Conservation (phyloP, 164 flowering plant genomes). For the Dillenia turbinata region DNA sequence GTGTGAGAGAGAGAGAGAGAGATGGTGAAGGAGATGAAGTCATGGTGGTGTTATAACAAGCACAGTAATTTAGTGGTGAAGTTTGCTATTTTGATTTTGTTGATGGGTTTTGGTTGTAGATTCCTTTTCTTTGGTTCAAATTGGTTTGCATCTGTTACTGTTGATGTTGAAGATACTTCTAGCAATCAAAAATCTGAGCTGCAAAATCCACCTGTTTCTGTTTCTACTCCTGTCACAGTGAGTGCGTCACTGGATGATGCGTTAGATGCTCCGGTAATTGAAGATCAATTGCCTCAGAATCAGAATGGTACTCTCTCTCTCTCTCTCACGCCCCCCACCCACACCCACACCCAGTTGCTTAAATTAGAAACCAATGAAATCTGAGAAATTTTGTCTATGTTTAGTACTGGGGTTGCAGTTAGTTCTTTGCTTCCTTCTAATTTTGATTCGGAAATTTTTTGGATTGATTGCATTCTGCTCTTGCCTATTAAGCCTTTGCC, state of each 20-base stretch:
- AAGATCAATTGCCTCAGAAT: conserved; percentile 15
- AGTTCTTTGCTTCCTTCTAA: too few species aligned
- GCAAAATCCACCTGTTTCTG: conserved; percentile 5
- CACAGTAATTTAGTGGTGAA: conserved; percentile 26
- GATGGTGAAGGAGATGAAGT: conserved; percentile 21
- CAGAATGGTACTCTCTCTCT: too few species aligned
- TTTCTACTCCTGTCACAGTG: neutral
- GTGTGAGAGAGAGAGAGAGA: neutral
- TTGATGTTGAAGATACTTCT: conserved; percentile 12
- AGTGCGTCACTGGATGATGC: neutral
- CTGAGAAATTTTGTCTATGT: too few species aligned
- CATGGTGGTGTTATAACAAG: conserved; percentile 18
- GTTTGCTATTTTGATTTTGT: conserved; percentile 24
- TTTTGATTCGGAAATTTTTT: too few species aligned
- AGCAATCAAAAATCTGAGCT: conserved; percentile 11
- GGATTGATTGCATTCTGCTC: too few species aligned
- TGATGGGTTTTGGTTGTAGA: conserved; percentile 37
- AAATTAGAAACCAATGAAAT: neutral
- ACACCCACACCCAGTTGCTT: conserved; percentile 13
- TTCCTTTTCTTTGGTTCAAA: conserved; percentile 20
- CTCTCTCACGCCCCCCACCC: too few species aligned
- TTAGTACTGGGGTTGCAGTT: too few species aligned
- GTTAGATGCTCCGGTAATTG: conserved; percentile 12
- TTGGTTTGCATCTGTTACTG: conserved; percentile 9
- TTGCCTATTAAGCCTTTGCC: too few species aligned